These are phyloP conservation scores for Heliocybe sulcata DNA, from an alignment of 1,284 basidiomycete species.

Conservation along the genomic window DNA sequence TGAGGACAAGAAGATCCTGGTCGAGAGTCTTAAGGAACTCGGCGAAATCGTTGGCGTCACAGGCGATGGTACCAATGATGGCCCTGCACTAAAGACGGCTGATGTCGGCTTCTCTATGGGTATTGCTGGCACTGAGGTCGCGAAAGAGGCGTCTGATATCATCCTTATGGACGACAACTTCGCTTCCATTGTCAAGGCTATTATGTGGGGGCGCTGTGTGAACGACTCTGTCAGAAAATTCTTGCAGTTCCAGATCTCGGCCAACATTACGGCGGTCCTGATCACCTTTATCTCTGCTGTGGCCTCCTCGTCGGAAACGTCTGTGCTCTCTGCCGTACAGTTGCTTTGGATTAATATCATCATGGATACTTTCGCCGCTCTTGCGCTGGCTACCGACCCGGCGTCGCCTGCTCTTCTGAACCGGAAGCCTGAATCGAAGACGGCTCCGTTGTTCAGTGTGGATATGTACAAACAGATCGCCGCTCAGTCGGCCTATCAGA, in stretches of 20 bases:
- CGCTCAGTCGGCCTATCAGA: slow-evolving; percentile 87
- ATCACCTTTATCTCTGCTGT: slow-evolving; percentile 93
- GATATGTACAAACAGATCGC: slow-evolving; percentile 96
- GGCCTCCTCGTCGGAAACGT: slow-evolving; percentile 69
- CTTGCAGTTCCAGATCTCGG: slow-evolving; percentile 96
- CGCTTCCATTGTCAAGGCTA: slow-evolving; percentile 91
- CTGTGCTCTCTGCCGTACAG: slow-evolving; percentile 91
- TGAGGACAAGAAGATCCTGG: slow-evolving; percentile 93
- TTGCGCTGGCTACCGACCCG: slow-evolving; percentile 95
- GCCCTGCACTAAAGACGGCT: slow-evolving; percentile 92
- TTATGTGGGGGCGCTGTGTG: slow-evolving; percentile 98
- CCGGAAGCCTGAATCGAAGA: slow-evolving; percentile 87
- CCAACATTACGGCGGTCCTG: slow-evolving; percentile 93
- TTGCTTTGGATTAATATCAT: slow-evolving; percentile 96
- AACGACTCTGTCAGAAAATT: slow-evolving; percentile 98
- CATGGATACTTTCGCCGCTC: slow-evolving; percentile 97
- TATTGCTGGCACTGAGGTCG: slow-evolving; percentile 96
- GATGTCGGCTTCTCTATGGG: slow-evolving; percentile 98
- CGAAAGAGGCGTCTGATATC: slow-evolving; percentile 98
- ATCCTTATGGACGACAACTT: slow-evolving; percentile 99
- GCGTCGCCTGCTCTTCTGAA: slow-evolving; percentile 78
- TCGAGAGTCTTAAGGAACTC: slow-evolving; percentile 81
- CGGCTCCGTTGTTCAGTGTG: slow-evolving; percentile 82
- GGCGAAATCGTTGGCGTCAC: slow-evolving; percentile 97
- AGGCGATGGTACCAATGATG: slow-evolving; percentile 98